Evolutionary conservation across 495 filamentous ascomycete genomes (phyloP).

Genomic region (Penicillium ucsense): DNA sequence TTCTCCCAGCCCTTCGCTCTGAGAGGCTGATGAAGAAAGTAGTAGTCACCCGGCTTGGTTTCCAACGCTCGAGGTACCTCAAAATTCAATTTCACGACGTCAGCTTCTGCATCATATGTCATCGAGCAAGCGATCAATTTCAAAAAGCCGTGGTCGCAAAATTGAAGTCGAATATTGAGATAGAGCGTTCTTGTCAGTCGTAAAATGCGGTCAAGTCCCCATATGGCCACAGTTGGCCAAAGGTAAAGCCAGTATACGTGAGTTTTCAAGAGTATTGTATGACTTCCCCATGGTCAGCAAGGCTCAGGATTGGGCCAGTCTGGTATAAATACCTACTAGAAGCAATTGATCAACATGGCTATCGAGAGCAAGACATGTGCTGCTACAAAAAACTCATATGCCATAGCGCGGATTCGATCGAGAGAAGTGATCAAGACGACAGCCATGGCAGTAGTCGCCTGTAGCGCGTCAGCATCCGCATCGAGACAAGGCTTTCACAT

Average conservation of each 20-base stretch:
- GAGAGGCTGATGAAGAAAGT: slow-evolving; percentile 46
- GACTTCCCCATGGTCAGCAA: slow-evolving; percentile 20
- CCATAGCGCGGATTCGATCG: slow-evolving; percentile 34
- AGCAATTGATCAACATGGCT: slow-evolving; percentile 40
- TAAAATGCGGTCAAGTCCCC: slow-evolving; percentile 41
- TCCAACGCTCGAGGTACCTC: slow-evolving; percentile 30
- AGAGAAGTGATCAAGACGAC: slow-evolving; percentile 36
- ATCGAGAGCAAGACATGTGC: slow-evolving; percentile 44
- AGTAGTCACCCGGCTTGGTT: slow-evolving; percentile 43
- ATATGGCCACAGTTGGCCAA: slow-evolving; percentile 41
- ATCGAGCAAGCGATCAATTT: slow-evolving; percentile 23
- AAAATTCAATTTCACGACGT: slow-evolving; percentile 36
- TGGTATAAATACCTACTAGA: slow-evolving; percentile 31
- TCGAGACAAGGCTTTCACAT: neutral
- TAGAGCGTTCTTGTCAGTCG: slow-evolving; percentile 38
- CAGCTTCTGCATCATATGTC: slow-evolving; percentile 36
- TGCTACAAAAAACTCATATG: slow-evolving; percentile 46
- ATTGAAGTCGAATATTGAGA: slow-evolving; percentile 33
- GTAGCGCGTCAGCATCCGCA: neutral
- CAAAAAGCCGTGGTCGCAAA: slow-evolving; percentile 8
- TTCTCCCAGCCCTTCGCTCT: slow-evolving; percentile 45
- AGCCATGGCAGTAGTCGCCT: slow-evolving; percentile 43
- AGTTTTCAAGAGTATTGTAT: slow-evolving; percentile 38
- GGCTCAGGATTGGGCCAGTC: neutral
- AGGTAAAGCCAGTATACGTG: slow-evolving; percentile 42